A percentile compares a stretch with the other conserved stretches of the same genome.
Conservation (phyloP, 2,329 filamentous ascomycete species). For the Ophiostoma ulmi region DNA sequence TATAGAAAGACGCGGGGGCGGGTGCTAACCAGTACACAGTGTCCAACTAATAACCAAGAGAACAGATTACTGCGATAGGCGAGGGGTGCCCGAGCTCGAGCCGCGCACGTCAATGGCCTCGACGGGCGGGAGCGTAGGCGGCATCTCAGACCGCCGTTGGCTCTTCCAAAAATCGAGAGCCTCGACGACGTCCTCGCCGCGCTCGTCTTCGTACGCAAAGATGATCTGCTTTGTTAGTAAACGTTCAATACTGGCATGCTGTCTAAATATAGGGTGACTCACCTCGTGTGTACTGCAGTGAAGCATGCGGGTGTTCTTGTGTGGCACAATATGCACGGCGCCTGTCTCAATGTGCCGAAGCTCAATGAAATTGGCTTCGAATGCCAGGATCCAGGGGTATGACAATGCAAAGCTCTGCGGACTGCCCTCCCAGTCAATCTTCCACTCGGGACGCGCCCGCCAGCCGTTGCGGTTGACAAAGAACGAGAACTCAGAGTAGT, state of each 20-base stretch:
- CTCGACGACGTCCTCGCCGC: constrained; percentile 87
- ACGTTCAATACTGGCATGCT: constrained; percentile 47
- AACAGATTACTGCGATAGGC: constrained; percentile 20
- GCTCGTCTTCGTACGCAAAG: constrained; percentile 95
- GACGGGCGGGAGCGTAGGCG: constrained; percentile 5
- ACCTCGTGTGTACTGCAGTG: constrained; percentile 97
- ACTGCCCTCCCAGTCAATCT: constrained; percentile 93
- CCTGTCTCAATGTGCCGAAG: constrained; percentile 92
- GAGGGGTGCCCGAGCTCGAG: constrained; percentile 10
- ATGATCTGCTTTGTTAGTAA: constrained; percentile 62
- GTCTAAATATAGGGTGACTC: constrained; percentile 34
- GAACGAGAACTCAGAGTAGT: constrained; percentile 98
- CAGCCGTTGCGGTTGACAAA: constrained; percentile 98
- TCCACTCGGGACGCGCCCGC: constrained; percentile 93
- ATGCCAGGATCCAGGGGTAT: constrained; percentile 94
- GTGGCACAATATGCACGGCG: constrained; percentile 90
- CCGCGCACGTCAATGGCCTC: constrained; percentile 6
- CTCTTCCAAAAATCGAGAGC: constrained; percentile 95
- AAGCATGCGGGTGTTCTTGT: constrained; percentile 94
- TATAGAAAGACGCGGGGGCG: background rate
- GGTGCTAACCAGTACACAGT: too few species aligned
- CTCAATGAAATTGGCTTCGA: constrained; percentile 96
- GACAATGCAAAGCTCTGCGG: constrained; percentile 90
- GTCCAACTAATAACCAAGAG: background rate
- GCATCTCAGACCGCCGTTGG: constrained; percentile 42